Evolutionary conservation across 169 alveolate genomes (phyloP).

Genomic region (Besnoitia besnoiti): DNA sequence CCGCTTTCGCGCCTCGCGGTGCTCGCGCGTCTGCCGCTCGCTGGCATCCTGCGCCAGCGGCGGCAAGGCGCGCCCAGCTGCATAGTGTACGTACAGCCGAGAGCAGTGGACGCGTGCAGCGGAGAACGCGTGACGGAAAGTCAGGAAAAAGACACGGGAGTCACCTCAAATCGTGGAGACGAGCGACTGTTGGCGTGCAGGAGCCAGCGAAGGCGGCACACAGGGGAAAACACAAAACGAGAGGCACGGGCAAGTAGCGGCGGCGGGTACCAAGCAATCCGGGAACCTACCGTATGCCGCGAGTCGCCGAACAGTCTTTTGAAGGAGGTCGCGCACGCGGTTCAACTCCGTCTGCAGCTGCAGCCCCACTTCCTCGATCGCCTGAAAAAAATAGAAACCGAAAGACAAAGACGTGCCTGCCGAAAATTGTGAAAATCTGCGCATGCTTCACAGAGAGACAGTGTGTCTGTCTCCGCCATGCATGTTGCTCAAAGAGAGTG

Average conservation of each 20-base stretch:
- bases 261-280: background rate
- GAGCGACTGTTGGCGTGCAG: too few relatives aligned
- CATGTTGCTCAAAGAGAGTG: too few relatives aligned
- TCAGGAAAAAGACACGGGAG: too few relatives aligned
- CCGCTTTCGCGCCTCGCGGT: background rate
- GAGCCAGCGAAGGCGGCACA: too few relatives aligned
- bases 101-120: too few relatives aligned
- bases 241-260: too few relatives aligned
- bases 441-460: too few relatives aligned
- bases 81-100: background rate
- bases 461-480: too few relatives aligned
- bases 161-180: too few relatives aligned
- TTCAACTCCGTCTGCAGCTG: background rate
- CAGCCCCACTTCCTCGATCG: background rate
- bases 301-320: background rate
- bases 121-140: too few relatives aligned
- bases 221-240: too few relatives aligned
- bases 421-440: too few relatives aligned
- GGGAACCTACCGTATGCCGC: background rate
- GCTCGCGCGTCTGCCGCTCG: background rate
- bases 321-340: background rate
- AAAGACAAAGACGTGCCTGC: background rate
- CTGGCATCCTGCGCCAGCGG: background rate
- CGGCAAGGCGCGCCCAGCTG: background rate
- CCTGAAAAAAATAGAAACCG: background rate